phyloP scores from a whole-genome alignment of 2,329 filamentous ascomycete genomes.

The Apiospora kogelbergensis region DNA sequence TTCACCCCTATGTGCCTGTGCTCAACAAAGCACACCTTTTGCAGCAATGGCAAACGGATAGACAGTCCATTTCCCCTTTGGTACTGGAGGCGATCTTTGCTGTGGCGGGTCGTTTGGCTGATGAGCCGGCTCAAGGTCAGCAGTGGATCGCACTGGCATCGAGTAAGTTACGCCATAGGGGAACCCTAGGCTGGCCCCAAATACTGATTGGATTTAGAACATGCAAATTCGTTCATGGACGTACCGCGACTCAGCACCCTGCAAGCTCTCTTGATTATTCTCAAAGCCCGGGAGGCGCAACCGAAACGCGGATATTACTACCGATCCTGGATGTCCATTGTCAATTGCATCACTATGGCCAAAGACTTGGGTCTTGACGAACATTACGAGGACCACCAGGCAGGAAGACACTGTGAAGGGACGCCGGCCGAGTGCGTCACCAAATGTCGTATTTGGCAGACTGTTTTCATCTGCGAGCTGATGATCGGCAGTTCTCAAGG shows the following conservation, averaged over 20 bases:
- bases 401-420: slow-evolving; percentile 68
- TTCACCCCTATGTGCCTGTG: slow-evolving; percentile 91
- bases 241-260: slow-evolving; percentile 87
- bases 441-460: slow-evolving; percentile 88
- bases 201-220: slow-evolving; percentile 55
- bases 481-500: slow-evolving; percentile 96
- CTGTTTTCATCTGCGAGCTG: slow-evolving; percentile 79
- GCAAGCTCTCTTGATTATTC: slow-evolving; percentile 80
- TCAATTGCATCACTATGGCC: slow-evolving; percentile 88
- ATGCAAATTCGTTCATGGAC: slow-evolving; percentile 92
- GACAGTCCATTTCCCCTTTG: slow-evolving; percentile 83
- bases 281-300: slow-evolving; percentile 89
- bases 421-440: slow-evolving; percentile 74
- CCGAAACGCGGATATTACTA: slow-evolving; percentile 96
- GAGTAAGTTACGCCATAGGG: slow-evolving; percentile 50
- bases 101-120: slow-evolving; percentile 79
- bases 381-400: slow-evolving; percentile 76
- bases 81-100: slow-evolving; percentile 90
- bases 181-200: background rate
- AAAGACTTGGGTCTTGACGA: slow-evolving; percentile 89
- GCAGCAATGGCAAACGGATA: slow-evolving; percentile 82
- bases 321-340: slow-evolving; percentile 94
- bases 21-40: slow-evolving; percentile 81
- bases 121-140: slow-evolving; percentile 80
- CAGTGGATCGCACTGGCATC: slow-evolving; percentile 92